Base-by-base conservation (phyloP, 2,329 filamentous ascomycete genomes). In the Tolypocladium tropicale region DNA sequence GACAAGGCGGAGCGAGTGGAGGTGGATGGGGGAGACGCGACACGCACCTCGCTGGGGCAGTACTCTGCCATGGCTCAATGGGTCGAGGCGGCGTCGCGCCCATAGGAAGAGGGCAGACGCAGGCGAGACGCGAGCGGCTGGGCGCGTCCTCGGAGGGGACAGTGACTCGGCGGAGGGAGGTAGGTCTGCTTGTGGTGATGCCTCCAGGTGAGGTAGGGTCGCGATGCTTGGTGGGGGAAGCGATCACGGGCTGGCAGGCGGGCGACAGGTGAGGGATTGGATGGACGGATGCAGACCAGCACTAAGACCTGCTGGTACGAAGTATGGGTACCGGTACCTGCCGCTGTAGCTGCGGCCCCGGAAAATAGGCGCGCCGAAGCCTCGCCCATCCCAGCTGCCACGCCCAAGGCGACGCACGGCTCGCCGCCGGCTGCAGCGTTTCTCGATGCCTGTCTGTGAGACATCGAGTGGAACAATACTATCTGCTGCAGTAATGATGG, bases 41-140 rank as follows among this genome's bases (percentile, higher is more conserved):
- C 54, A 73, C 75, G 68, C 67, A 78, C 76, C 73, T 73, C 68
- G 67, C 66, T 70, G 68, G 71, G 65, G 67, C 67, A 69, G 68
- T 67, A 70, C 67, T 73, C 69, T 73, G 74, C 76, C 76, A 78
- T 78, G 71, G 70, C 71, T 76, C 70, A 72, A 74, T 72, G 67
- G 67, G 68, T 67, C 61, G 67, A 66, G 70, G 68, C 70, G 70
- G 68, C 64, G 57, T 65, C 66, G 68, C 70, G 70, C 73, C 71
- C 74, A 78, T 78, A 69, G 69, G 71, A 67, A 65, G 60, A 28
- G 39, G 53, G 18, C 46, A 49, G 28, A 32, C 46, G 28, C 46
- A 48, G 49, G 16, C 32, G 52, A 54, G 53, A 52, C 46, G 49
- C 23, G 52, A 39, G 51, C 21, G 28, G 18, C 30, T 46, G 39